A percentile compares a stretch with the other conserved stretches of the same genome.
phyloP scores from a whole-genome alignment of 2,329 filamentous ascomycete species.

The Periconia macrospinosa region DNA sequence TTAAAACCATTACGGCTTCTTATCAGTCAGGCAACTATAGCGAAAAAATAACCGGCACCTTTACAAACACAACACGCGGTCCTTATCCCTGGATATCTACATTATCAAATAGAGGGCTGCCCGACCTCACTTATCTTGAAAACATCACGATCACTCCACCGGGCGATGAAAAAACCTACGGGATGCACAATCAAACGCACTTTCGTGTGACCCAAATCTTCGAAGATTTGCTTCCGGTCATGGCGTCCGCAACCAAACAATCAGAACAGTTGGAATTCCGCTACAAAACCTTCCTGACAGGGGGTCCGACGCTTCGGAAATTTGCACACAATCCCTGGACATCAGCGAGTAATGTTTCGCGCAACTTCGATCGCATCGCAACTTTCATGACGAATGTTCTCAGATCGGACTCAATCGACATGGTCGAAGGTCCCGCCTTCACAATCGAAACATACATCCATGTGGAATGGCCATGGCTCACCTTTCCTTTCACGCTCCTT shows the following conservation, averaged over 20 bases:
- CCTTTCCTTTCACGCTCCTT: conserved; percentile 24
- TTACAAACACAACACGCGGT: conserved; percentile 16
- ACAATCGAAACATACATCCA: conserved; percentile 12
- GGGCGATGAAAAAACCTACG: conserved; percentile 2
- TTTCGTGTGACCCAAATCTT: conserved; percentile 1
- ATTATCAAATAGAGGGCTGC: too few species aligned
- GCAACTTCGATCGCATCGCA: conserved; percentile 21
- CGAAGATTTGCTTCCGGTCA: too few species aligned
- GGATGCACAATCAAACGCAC: conserved; percentile 7
- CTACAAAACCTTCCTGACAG: conserved; percentile 3
- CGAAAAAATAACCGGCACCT: conserved; percentile 12
- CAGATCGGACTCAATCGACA: conserved; percentile 8
- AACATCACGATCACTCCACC: conserved; percentile 5
- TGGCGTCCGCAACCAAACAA: conserved; percentile 1
- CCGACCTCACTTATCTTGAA: too few species aligned
- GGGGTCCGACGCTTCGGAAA: background rate
- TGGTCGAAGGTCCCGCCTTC: conserved; percentile 12
- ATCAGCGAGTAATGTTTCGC: too few species aligned
- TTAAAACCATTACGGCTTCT: conserved; percentile 19
- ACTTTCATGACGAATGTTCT: conserved; percentile 22
- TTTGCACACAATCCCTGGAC: too few species aligned
- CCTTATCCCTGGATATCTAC: too few species aligned
- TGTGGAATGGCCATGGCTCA: conserved; percentile 29
- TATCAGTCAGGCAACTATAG: conserved; percentile 16
- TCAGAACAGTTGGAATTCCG: conserved; percentile 1